A percentile compares a stretch with the other conserved stretches of the same genome.
phyloP scores from a whole-genome alignment of 2,329 filamentous ascomycete species.

The Talaromyces sp. region DNA sequence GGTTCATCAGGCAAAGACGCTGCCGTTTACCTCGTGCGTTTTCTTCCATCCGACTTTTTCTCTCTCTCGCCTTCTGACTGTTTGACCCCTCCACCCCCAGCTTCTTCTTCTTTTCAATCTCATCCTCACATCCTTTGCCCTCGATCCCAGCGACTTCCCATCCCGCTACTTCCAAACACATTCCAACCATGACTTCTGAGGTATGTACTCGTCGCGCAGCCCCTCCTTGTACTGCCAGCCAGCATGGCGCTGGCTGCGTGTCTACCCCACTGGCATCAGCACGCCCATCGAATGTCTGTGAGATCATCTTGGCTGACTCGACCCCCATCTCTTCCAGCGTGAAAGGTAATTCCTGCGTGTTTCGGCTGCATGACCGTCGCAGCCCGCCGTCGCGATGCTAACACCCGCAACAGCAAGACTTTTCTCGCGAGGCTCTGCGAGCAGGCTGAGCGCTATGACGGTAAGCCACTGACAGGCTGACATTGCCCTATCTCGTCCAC shows the following conservation, averaged over 20 bases:
- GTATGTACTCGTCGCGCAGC: constrained; percentile 42
- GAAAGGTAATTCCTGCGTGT: constrained; percentile 14
- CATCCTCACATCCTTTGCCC: not conserved
- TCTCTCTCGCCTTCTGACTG: not conserved
- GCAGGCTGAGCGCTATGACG: constrained; percentile 99
- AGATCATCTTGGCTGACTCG: constrained; percentile 29
- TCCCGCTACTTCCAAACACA: constrained; percentile 7
- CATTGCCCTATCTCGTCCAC: not conserved
- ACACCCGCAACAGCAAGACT: constrained; percentile 71
- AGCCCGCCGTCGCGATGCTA: constrained; percentile 21
- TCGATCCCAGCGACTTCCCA: not conserved
- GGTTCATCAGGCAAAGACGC: not conserved
- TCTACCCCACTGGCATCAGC: constrained; percentile 7
- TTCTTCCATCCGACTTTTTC: constrained; percentile 8
- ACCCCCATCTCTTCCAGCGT: not conserved
- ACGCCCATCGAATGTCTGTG: constrained; percentile 24
- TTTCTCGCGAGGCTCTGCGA: constrained; percentile 99
- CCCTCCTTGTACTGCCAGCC: constrained; percentile 18
- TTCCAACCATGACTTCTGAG: constrained; percentile 56
- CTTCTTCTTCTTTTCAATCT: not conserved
- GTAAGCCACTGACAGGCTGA: constrained; percentile 37
- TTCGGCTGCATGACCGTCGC: not conserved
- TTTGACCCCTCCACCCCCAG: not conserved
- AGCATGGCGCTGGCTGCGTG: constrained; percentile 14
- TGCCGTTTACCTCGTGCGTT: constrained; percentile 1